Percentiles rank a stretch among this genome's conserved stretches.
Evolutionary conservation across 2,329 filamentous ascomycete species (phyloP).

Genomic region (Fusarium goolgardi): DNA sequence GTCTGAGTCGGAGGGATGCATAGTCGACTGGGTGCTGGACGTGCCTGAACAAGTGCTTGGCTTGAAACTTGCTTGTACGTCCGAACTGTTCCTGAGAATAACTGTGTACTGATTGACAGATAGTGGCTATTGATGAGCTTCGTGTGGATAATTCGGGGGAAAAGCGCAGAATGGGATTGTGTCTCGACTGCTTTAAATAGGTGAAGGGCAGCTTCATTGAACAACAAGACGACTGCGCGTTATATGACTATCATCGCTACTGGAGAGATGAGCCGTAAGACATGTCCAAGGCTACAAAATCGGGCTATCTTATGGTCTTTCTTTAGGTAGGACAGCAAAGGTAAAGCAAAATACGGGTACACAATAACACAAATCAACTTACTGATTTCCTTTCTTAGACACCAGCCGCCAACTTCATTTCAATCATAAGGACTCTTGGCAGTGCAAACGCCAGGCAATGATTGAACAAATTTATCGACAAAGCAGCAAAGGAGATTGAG

Average conservation of each 20-base stretch:
- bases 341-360: background rate
- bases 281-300: background rate
- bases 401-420: background rate
- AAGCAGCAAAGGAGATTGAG: background rate
- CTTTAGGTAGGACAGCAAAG: background rate
- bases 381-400: background rate
- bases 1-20: fast-evolving
- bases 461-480: background rate
- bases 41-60: background rate
- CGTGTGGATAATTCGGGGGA: no score
- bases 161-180: background rate
- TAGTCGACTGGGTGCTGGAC: background rate
- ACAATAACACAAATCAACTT: no score
- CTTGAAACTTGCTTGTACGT: background rate
- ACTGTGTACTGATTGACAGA: background rate
- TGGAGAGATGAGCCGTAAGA: no score
- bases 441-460: background rate
- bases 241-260: background rate
- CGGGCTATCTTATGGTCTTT: background rate
- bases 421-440: background rate
- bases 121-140: background rate
- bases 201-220: background rate
- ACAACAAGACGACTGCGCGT: background rate
- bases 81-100: no score
- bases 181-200: background rate